These are phyloP conservation scores for Talaromyces sp. DNA, from an alignment of 2,329 filamentous ascomycete genomes.

Conservation along the genomic window DNA sequence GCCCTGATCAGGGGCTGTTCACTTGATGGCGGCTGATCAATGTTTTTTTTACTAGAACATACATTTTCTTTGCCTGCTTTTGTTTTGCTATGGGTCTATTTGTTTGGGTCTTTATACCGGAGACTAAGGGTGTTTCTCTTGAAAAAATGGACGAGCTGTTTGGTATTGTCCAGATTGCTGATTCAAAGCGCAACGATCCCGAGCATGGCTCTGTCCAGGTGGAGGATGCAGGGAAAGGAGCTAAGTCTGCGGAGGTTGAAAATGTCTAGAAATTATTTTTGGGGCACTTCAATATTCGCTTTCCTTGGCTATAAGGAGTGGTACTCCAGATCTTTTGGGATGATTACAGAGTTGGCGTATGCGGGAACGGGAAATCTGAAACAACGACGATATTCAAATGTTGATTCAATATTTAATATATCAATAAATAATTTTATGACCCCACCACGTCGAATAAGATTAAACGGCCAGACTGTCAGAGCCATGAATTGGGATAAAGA, in stretches of 20 bases:
- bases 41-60: conserved; percentile 36
- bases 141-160: conserved; percentile 65
- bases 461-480: neutral
- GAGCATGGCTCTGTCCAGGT: neutral
- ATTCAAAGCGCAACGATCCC: neutral
- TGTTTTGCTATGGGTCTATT: conserved; percentile 33
- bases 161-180: conserved; percentile 20
- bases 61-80: conserved; percentile 11
- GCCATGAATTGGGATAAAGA: neutral
- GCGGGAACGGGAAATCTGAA: neutral
- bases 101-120: conserved; percentile 64
- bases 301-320: neutral
- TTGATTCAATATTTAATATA: neutral
- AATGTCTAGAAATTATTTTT: neutral
- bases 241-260: neutral
- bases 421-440: neutral
- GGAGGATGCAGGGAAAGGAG: neutral
- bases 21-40: conserved; percentile 56
- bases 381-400: neutral
- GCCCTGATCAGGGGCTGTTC: conserved; percentile 18
- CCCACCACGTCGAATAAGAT: neutral
- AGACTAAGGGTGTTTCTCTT: conserved; percentile 62
- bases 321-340: neutral
- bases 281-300: neutral
- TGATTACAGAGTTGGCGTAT: neutral